These are phyloP conservation scores for Entomophthora muscae DNA, from an alignment of 371 early-diverging fungal genomes.

Conservation along the genomic window DNA sequence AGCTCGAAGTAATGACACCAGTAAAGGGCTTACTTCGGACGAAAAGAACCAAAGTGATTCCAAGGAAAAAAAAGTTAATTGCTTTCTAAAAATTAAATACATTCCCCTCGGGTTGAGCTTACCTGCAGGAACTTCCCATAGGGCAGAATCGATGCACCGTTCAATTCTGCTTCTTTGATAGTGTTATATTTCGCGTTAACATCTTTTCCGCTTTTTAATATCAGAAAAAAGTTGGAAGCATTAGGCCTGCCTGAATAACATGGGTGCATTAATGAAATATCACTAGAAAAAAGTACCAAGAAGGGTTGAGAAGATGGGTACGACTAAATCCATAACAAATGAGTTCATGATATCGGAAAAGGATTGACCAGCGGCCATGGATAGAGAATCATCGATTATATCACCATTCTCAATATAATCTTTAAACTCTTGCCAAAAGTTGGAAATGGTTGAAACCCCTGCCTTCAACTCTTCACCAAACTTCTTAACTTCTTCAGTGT, in stretches of 20 bases:
- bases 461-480: conserved; percentile 5
- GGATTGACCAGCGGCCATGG: conserved; percentile 4
- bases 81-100: background rate
- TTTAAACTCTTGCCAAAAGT: conserved; percentile 6
- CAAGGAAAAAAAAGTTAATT: conserved; percentile 6
- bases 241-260: background rate
- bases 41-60: background rate
- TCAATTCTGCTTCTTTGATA: background rate
- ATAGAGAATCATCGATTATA: background rate
- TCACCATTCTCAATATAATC: background rate
- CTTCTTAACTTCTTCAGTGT: background rate
- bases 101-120: background rate
- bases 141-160: background rate
- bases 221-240: conserved; percentile 1
- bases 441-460: background rate
- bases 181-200: background rate
- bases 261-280: background rate
- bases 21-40: background rate
- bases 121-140: conserved; percentile 5
- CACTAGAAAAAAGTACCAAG: background rate
- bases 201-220: background rate
- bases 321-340: conserved; percentile 1
- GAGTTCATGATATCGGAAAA: background rate
- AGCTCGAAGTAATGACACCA: background rate
- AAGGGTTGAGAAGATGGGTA: conserved; percentile 1